Base-by-base conservation (phyloP, 1,139 yeast genomes). In the Debaryomyces coudertii region DNA sequence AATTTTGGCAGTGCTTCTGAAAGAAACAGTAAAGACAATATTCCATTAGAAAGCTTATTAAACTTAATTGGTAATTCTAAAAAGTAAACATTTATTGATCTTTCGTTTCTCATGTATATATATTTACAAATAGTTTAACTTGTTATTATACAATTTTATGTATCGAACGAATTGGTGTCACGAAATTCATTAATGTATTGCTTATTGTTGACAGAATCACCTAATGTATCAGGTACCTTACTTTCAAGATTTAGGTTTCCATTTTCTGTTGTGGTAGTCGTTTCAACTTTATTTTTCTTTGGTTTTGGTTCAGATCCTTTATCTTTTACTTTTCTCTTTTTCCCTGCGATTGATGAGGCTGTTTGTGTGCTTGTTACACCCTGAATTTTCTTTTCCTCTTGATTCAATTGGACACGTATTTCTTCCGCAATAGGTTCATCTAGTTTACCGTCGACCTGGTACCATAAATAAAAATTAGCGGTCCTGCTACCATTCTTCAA, bases 391-490 rank as follows among this genome's bases (percentile, higher is more conserved):
- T 68, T 73, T 49, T 75, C 80, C 51, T 75, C 79, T 31, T 61
- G 66, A 35, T 60, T 63, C 30, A 73, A 56, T 39, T 69, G 70
- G 7, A 54, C 57, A 51, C 85, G 65, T 20, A 80, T 61, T 9
- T 69, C 66, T 52, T 80, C 85, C 0, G 81, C 83, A 37, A 80
- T 58, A 1, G 62, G 57, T 49, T 83, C 90, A 58, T 86, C 93
- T 50, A 86, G 83, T 43, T 80, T 78, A 4, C 90, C 93, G 62
- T 90, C 97, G 16, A 90, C 76, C 57, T 88, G 90, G 57, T 85
- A 88, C 97, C 97, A 90, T 30, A 89, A 71, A 58, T 86, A 80
- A 58, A 81, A 81, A 30, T 80, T 79, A 6, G 85, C 70, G 5
- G 83, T 68, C 46, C 93, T 73, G 1, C 72, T 73, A 1, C 97